Evolutionary conservation across 208 protist genomes (phyloP).

Genomic region (Leptomonas pyrrhocoris): DNA sequence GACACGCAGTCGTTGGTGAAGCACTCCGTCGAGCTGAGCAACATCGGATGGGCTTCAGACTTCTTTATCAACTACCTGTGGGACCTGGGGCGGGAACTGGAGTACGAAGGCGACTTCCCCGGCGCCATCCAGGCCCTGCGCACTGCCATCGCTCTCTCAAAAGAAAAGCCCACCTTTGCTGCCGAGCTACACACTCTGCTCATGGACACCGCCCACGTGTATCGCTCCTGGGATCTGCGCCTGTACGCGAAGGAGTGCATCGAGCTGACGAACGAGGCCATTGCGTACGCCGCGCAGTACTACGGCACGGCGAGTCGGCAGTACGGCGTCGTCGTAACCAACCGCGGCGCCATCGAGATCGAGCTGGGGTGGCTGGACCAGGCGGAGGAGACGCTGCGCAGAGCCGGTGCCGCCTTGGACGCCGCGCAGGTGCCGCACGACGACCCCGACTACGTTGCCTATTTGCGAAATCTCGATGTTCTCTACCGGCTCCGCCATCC

Average conservation of each 20-base stretch:
- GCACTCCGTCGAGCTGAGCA: conserved; percentile 71
- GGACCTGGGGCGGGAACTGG: conserved; percentile 65
- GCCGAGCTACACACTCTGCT: conserved; percentile 57
- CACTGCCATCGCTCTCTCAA: conserved; percentile 68
- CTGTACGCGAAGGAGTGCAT: conserved; percentile 57
- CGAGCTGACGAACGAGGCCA: conserved; percentile 57
- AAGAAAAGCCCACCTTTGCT: conserved; percentile 64
- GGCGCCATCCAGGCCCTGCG: conserved; percentile 55
- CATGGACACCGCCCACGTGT: conserved; percentile 73
- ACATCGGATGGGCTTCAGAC: conserved; percentile 76
- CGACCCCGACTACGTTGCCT: conserved; percentile 68
- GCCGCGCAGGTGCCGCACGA: conserved; percentile 54
- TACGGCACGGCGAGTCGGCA: conserved; percentile 58
- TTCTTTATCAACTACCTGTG: conserved; percentile 76
- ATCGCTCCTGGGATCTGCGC: conserved; percentile 68
- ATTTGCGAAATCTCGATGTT: conserved; percentile 58
- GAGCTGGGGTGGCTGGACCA: conserved; percentile 52
- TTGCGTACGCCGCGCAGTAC: conserved; percentile 48
- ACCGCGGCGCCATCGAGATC: conserved; percentile 68
- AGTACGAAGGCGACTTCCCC: conserved; percentile 65
- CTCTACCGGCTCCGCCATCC: conserved; percentile 30
- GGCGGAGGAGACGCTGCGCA: conserved; percentile 48
- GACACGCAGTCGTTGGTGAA: conserved; percentile 66
- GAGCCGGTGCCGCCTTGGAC: conserved; percentile 42
- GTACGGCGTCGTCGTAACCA: conserved; percentile 71